phyloP scores from a whole-genome alignment of 2,329 filamentous ascomycete species.

The Rutstroemia sp. region DNA sequence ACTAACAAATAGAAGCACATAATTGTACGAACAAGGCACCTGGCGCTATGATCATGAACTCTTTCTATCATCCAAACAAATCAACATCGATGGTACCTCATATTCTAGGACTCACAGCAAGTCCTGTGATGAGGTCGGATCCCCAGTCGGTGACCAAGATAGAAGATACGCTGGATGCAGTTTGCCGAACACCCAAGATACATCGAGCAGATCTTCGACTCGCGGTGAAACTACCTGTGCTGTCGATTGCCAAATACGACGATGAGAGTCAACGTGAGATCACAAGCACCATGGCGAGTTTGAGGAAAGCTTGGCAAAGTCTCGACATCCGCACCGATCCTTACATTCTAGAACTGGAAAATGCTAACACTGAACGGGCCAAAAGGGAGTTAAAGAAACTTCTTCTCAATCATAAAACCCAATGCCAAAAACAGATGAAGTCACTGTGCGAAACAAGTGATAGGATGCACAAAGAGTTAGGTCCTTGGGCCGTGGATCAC shows the following conservation, averaged over 20 bases:
- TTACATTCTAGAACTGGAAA: conserved; percentile 41
- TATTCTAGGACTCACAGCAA: conserved; percentile 29
- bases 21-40: conserved; percentile 27
- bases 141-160: conserved; percentile 21
- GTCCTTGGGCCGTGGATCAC: conserved; percentile 60
- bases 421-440: conserved; percentile 47
- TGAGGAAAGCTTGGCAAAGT: conserved; percentile 14
- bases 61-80: conserved; percentile 25
- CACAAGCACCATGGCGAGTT: conserved; percentile 17
- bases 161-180: conserved; percentile 50
- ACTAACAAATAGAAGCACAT: conserved; percentile 22
- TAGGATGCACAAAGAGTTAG: conserved; percentile 45
- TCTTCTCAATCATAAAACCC: conserved; percentile 41
- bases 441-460: conserved; percentile 42
- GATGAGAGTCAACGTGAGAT: not conserved
- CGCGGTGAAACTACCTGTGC: conserved; percentile 22
- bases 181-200: conserved; percentile 46
- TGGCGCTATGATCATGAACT: conserved; percentile 27
- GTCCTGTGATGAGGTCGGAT: conserved; percentile 28
- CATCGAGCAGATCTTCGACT: conserved; percentile 41
- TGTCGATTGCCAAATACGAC: conserved; percentile 17
- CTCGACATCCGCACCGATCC: conserved; percentile 58
- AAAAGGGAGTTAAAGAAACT: conserved; percentile 33
- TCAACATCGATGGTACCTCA: conserved; percentile 16
- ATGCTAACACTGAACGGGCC: conserved; percentile 36